Conservation (phyloP, 257 asterid species). For the Linaria vulgaris region DNA sequence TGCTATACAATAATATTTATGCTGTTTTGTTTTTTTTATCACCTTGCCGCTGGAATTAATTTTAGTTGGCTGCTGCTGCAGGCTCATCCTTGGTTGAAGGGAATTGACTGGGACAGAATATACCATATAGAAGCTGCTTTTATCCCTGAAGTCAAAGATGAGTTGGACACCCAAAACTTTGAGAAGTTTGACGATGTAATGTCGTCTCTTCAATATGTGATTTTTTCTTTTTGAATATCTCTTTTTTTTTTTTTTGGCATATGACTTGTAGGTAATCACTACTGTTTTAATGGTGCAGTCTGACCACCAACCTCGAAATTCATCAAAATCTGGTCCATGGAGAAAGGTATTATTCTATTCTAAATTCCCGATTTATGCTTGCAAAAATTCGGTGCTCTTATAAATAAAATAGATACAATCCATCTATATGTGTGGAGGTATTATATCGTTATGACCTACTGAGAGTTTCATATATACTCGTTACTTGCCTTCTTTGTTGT, state of each 20-base stretch:
- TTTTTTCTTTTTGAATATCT: neutral
- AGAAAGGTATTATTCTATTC: conserved; percentile 65
- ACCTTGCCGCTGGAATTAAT: conserved; percentile 28
- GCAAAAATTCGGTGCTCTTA: neutral
- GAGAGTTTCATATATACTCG: neutral
- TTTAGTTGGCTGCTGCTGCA: conserved; percentile 35
- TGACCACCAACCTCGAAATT: conserved; percentile 53
- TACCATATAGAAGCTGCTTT: conserved; percentile 89
- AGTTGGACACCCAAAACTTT: conserved; percentile 92
- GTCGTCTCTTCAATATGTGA: conserved; percentile 1
- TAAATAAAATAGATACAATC: neutral
- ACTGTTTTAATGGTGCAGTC: conserved; percentile 47
- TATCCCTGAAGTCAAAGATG: conserved; percentile 90
- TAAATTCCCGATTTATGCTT: conserved; percentile 22
- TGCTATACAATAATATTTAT: conserved; percentile 53
- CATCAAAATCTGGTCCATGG: conserved; percentile 95
- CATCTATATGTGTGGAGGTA: conserved; percentile 3
- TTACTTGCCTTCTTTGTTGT: conserved; percentile 3
- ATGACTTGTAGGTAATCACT: conserved; percentile 19
- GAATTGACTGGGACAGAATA: conserved; percentile 78
- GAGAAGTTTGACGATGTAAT: conserved; percentile 92
- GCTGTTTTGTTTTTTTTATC: conserved; percentile 35
- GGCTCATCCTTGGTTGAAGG: conserved; percentile 88
- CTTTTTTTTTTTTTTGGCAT: conserved; percentile 10
- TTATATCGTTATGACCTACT: conserved; percentile 2